Base-by-base conservation (phyloP, 257 asterid species). In the Scutellaria galericulata region DNA sequence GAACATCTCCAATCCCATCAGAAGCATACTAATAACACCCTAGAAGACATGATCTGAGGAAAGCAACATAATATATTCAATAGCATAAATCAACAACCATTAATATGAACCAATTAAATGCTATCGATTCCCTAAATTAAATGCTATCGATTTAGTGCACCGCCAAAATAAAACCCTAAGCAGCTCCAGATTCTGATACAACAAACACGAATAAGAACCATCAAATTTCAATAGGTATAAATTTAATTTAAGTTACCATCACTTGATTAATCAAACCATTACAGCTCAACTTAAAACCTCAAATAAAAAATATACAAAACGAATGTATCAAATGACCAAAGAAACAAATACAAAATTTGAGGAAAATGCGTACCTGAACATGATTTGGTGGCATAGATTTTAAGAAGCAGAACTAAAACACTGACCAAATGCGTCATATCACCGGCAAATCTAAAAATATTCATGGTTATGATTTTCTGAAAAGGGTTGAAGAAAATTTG, bases 351-450 rank as follows among this genome's bases (percentile, higher is more conserved):
- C 1, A 46, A 48, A 22, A 71, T 51, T 51, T 39, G 66, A 53
- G 37, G 22, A 68, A 68, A 82, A 64, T 27, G 54, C 52, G 39
- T 18, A 90, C 98, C 98, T 83, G 98, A 85, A 82, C 98, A 93
- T 62, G 98, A 89, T 88, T 89, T 93, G 66, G 97, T 91, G 50
- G 96, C 91, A 35, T 93, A 91, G 50, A 93, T 89, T 86, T 93
- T 93, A 68, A 91, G 96, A 20, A 91, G 96, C 52, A 93, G 95
- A n/a, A 93, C 91, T 70, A 91, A 69, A 76, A 93, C 78, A 67
- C 98, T 93, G 53, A 91, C 78, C 87, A 93, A 86, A 81, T 91
- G 98, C 72, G 93, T 87, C 98, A 91, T 89, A 71, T 93, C 98
- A n/a, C 98, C 97, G 39, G 93, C 86, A 51, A 93, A 87, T 84